phyloP scores from a whole-genome alignment of 345 rosid species.

The Heritiera fomes region DNA sequence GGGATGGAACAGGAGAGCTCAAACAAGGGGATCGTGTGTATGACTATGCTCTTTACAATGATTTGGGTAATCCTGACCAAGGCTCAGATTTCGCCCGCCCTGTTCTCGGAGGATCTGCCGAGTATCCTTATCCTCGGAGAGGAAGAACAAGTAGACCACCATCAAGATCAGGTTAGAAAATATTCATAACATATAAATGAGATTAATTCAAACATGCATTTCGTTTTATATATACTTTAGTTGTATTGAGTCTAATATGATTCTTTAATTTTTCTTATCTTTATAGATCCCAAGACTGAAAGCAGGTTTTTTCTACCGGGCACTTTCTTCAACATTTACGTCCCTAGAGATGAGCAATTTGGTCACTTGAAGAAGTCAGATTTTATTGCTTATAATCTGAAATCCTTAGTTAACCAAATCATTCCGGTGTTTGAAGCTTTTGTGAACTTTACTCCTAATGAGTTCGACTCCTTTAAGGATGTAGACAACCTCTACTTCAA shows the following conservation, averaged over 20 bases:
- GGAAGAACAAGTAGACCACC: conserved; percentile 67
- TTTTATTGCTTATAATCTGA: conserved; percentile 43
- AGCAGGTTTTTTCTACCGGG: not conserved
- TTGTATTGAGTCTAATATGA: not conserved
- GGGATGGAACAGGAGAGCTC: conserved; percentile 59
- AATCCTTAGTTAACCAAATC: conserved; percentile 51
- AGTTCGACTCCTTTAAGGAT: conserved; percentile 63
- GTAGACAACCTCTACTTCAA: conserved; percentile 53
- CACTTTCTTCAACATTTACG: conserved; percentile 33
- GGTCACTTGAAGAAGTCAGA: conserved; percentile 51
- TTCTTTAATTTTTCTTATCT: not conserved
- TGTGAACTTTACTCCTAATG: conserved; percentile 44
- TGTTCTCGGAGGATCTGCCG: conserved; percentile 63
- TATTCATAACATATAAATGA: no score
- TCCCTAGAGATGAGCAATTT: conserved; percentile 82
- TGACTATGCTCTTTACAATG: conserved; percentile 78
- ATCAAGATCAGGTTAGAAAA: conserved; percentile 33
- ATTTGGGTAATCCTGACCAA: conserved; percentile 50
- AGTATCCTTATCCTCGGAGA: conserved; percentile 77
- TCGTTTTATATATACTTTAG: no score
- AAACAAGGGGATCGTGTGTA: conserved; percentile 67
- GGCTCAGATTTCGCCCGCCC: conserved; percentile 50
- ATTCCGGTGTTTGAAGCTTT: conserved; percentile 54
- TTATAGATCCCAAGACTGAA: not conserved
- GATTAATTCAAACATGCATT: no score